phyloP scores from a whole-genome alignment of 495 filamentous ascomycete genomes.

The Aspergillus panamensis region DNA sequence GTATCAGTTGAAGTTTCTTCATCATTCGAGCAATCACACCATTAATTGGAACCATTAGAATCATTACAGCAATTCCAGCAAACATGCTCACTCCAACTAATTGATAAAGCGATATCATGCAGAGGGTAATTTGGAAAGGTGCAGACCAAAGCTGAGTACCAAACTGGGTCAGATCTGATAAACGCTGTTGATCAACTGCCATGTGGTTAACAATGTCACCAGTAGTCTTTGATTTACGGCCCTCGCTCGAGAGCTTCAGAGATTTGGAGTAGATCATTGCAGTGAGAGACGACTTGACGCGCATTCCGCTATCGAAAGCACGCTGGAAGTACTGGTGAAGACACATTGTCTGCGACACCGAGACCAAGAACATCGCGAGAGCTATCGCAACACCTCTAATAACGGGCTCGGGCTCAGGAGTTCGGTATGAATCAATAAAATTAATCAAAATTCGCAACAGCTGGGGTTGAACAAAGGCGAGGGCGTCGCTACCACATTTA shows the following conservation, averaged over 20 bases:
- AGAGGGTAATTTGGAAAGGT: slow-evolving; percentile 92
- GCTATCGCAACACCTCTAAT: slow-evolving; percentile 85
- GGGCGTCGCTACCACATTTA: slow-evolving; percentile 77
- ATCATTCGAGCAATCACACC: slow-evolving; percentile 87
- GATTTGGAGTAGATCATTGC: slow-evolving; percentile 91
- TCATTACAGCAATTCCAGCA: slow-evolving; percentile 94
- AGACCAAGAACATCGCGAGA: slow-evolving; percentile 86
- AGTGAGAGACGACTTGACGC: slow-evolving; percentile 84
- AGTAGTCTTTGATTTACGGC: slow-evolving; percentile 82
- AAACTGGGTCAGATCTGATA: slow-evolving; percentile 93
- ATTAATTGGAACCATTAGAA: slow-evolving; percentile 96
- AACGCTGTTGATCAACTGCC: slow-evolving; percentile 93
- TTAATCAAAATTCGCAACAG: slow-evolving; percentile 78
- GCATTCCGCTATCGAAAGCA: slow-evolving; percentile 93
- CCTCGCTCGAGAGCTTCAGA: slow-evolving; percentile 87
- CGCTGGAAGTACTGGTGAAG: slow-evolving; percentile 97
- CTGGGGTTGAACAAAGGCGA: slow-evolving; percentile 90
- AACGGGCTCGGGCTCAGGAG: slow-evolving; percentile 65
- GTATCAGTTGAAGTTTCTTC: slow-evolving; percentile 89
- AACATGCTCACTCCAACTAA: slow-evolving; percentile 91
- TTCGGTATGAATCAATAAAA: slow-evolving; percentile 79
- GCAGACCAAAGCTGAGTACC: slow-evolving; percentile 94
- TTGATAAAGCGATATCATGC: slow-evolving; percentile 93
- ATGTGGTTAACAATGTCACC: slow-evolving; percentile 99
- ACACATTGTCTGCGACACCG: slow-evolving; percentile 72